These are phyloP conservation scores for Abelmoschus esculentus DNA, from an alignment of 345 rosid genomes.

Conservation along the genomic window DNA sequence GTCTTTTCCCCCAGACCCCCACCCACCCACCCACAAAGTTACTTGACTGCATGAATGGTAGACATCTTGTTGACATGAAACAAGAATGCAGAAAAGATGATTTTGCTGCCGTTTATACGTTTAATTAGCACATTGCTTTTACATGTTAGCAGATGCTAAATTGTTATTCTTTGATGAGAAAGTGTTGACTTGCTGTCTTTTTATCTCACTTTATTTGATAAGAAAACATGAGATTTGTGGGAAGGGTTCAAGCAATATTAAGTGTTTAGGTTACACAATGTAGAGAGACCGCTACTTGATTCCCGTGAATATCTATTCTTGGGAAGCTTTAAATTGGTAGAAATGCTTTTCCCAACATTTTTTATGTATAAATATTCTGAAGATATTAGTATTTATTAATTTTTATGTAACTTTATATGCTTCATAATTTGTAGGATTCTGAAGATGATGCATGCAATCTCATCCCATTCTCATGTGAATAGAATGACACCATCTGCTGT, in stretches of 20 bases:
- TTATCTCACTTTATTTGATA: not conserved
- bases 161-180: not conserved
- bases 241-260: not conserved
- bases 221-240: not conserved
- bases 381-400: not conserved
- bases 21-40: no score
- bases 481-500: slow-evolving; percentile 96
- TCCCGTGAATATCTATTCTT: not conserved
- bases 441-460: slow-evolving; percentile 82
- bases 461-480: slow-evolving; percentile 78
- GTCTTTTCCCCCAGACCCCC: no score
- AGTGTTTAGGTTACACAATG: not conserved
- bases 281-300: not conserved
- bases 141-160: not conserved
- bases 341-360: not conserved
- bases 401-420: slow-evolving; percentile 8
- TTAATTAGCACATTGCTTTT: not conserved
- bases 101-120: not conserved
- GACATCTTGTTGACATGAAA: slow-evolving; percentile 1
- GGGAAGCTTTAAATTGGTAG: not conserved
- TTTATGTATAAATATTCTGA: not conserved
- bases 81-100: not conserved
- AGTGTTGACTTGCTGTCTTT: not conserved
- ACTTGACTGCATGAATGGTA: not conserved
- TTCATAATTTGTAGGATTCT: slow-evolving; percentile 51